Evolutionary conservation across 2,329 filamentous ascomycete species (phyloP).

Genomic region (Shiraia sp.): DNA sequence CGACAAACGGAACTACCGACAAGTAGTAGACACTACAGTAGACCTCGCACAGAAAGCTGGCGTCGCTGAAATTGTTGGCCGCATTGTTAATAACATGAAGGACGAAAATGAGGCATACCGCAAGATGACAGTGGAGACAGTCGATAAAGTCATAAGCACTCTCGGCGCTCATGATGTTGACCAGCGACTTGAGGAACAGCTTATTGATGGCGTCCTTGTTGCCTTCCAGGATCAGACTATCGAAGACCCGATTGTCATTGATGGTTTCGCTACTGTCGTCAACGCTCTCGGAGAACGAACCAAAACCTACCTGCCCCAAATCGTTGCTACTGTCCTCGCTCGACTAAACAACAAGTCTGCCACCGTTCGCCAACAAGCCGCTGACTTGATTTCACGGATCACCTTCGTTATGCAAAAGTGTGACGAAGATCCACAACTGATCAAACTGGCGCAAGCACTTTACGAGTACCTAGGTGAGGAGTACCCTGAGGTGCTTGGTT

Average conservation of each 20-base stretch:
- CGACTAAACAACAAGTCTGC: constrained; percentile 97
- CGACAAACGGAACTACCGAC: constrained; percentile 95
- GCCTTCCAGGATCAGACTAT: constrained; percentile 98
- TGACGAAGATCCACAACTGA: constrained; percentile 92
- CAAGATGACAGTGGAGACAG: constrained; percentile 98
- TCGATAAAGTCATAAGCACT: constrained; percentile 93
- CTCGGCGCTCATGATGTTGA: constrained; percentile 93
- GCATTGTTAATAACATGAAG: constrained; percentile 93
- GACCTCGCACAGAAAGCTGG: constrained; percentile 98
- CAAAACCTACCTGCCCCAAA: constrained; percentile 96
- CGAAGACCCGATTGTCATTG: constrained; percentile 93
- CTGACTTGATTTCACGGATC: constrained; percentile 93
- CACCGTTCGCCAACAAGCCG: constrained; percentile 94
- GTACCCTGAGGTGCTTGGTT: constrained; percentile 95
- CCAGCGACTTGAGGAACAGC: constrained; percentile 85
- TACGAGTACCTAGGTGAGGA: constrained; percentile 99
- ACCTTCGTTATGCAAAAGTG: constrained; percentile 99
- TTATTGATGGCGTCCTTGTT: constrained; percentile 93
- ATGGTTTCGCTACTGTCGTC: constrained; percentile 96
- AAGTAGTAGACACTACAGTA: constrained; percentile 97
- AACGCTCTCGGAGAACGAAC: constrained; percentile 91
- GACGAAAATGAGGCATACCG: constrained; percentile 97
- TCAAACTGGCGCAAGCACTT: constrained; percentile 88
- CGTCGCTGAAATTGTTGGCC: constrained; percentile 89
- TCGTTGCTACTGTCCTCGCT: constrained; percentile 95